A percentile compares a stretch with the other conserved stretches of the same genome.
phyloP scores from a whole-genome alignment of 306 rosid species.

The Canavalia gladiata region DNA sequence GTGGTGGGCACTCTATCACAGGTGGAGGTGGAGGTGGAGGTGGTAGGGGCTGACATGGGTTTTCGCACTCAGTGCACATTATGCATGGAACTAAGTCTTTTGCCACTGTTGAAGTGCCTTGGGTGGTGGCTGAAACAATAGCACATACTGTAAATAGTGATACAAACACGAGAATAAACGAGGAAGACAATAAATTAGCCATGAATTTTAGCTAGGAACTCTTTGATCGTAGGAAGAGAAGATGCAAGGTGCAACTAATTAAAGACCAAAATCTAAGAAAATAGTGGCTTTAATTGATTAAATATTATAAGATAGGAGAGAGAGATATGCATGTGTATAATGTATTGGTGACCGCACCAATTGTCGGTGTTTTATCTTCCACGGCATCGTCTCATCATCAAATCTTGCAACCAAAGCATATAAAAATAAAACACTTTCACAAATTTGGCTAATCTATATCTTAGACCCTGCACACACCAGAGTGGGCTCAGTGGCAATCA shows the following conservation, averaged over 20 bases:
- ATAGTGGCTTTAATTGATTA: not conserved
- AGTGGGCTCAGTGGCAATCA: not conserved
- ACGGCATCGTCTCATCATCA: slow-evolving; percentile 49
- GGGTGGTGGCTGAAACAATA: not conserved
- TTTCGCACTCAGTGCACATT: slow-evolving; percentile 68
- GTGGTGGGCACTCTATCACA: slow-evolving; percentile 60
- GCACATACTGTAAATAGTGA: not conserved
- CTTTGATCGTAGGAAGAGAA: not conserved
- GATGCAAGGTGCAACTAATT: slow-evolving; percentile 8
- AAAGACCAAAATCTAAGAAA: not conserved
- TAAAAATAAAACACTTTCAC: slow-evolving; percentile 24
- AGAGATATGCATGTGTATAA: slow-evolving; percentile 43
- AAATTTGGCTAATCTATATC: not conserved
- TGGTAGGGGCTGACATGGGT: slow-evolving; percentile 62
- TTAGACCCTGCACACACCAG: not conserved
- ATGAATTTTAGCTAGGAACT: not conserved
- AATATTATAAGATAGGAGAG: not conserved
- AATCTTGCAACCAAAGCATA: slow-evolving; percentile 37
- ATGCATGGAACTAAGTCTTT: slow-evolving; percentile 61
- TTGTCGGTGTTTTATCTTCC: slow-evolving; percentile 79
- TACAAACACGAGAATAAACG: slow-evolving; percentile 25
- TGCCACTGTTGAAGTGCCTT: slow-evolving; percentile 38
- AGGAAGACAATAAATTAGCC: slow-evolving; percentile 31
- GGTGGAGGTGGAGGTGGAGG: slow-evolving; percentile 64
- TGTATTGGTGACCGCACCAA: slow-evolving; percentile 65